These are phyloP conservation scores for Hypoxylon sp. DNA, from an alignment of 2,329 filamentous ascomycete genomes.

Conservation along the genomic window DNA sequence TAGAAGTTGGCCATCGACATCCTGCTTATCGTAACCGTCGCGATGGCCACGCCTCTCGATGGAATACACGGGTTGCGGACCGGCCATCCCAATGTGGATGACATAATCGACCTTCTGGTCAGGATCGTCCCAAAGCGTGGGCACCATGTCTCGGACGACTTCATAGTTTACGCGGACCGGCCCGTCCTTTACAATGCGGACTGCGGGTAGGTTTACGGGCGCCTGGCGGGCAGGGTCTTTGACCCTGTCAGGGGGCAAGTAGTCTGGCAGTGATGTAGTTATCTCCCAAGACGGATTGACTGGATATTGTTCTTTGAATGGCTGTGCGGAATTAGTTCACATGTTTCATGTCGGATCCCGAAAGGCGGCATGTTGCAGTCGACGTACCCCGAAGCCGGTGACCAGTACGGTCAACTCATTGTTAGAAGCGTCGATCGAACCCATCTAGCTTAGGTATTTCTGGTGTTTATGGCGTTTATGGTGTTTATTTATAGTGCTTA, in stretches of 20 bases:
- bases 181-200: constrained; percentile 74
- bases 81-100: constrained; percentile 86
- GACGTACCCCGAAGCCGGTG: constrained; percentile 71
- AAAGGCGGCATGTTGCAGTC: constrained; percentile 48
- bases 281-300: constrained; percentile 89
- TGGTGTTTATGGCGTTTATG: no score
- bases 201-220: constrained; percentile 58
- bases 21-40: constrained; percentile 77
- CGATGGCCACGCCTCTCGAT: constrained; percentile 80
- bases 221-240: constrained; percentile 59
- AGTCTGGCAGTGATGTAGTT: constrained; percentile 74
- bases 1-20: constrained; percentile 76
- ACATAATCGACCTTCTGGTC: constrained; percentile 69
- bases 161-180: constrained; percentile 81
- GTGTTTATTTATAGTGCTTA: constrained; percentile 5
- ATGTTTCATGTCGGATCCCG: not conserved
- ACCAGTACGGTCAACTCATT: constrained; percentile 72
- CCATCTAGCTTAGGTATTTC: constrained; percentile 47
- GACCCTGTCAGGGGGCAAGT: constrained; percentile 67
- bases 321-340: constrained; percentile 63
- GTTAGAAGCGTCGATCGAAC: constrained; percentile 52
- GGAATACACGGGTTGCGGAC: constrained; percentile 74
- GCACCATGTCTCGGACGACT: constrained; percentile 73
- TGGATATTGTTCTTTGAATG: constrained; percentile 79
- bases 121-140: constrained; percentile 70